Base-by-base conservation (phyloP, 805 yeast species). In the Aciculoconidium aculeatum region DNA sequence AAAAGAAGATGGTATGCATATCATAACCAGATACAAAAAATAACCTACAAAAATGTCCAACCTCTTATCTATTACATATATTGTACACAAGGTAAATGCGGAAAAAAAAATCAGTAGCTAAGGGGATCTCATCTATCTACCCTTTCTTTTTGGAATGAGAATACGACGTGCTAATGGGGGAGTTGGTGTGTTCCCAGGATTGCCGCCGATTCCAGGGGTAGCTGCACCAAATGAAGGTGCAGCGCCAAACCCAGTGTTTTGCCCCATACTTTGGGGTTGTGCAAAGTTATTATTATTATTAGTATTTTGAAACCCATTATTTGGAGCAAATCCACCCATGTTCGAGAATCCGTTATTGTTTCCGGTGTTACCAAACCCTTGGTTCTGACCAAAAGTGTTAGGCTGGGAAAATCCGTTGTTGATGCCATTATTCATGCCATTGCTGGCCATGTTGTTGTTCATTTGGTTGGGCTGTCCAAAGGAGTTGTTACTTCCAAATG, bases 211-310 rank as follows among this genome's bases (percentile, higher is more conserved):
- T 3, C 20, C 25, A 11, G 15, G 11, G 3, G 25, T 20, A 15
- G 16, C 10, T 4, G 20, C 24, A 21, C 17, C 21, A 4, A 20
- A 14, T n/a, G n/a, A 19, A 18, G 23, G 26, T 11, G 23, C 15
- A 6, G 35, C 41, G 3, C 44, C 46, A 26, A 41, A 41, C 9
- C 35, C 43, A 40, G n/a, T n/a, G n/a, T n/a, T n/a, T n/a, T n/a
- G n/a, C n/a, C n/a, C n/a, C n/a, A n/a, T n/a, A n/a, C n/a, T n/a
- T n/a, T n/a, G n/a, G n/a, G n/a, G n/a, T n/a, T n/a, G n/a, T n/a
- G n/a, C n/a, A n/a, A n/a, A n/a, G n/a, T n/a, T n/a, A n/a, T n/a
- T n/a, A n/a, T n/a, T n/a, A n/a, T n/a, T n/a, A n/a, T n/a, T n/a
- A n/a, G n/a, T n/a, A n/a, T n/a, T n/a, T n/a, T n/a, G n/a, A n/a